A percentile compares a stretch with the other conserved stretches of the same genome.
Conservation (phyloP, 148 eudicot species). For the Cornus suecica region DNA sequence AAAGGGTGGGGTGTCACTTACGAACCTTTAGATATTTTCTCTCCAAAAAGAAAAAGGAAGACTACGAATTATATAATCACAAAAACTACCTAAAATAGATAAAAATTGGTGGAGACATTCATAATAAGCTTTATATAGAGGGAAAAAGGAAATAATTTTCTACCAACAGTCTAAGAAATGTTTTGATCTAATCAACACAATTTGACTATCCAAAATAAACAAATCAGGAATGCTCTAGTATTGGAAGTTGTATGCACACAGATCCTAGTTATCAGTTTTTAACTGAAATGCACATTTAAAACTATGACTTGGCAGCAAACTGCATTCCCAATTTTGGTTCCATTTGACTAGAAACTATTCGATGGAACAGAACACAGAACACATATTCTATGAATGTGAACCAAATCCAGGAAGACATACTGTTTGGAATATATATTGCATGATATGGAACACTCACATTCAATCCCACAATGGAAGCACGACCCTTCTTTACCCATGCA, state of each 20-base stretch:
- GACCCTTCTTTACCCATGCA: slow-evolving; percentile 22
- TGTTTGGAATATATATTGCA: neutral
- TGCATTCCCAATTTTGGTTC: neutral
- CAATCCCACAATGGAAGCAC: slow-evolving; percentile 25
- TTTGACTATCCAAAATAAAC: neutral
- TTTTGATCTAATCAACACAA: neutral
- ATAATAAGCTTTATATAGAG: neutral
- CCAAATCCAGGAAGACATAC: neutral
- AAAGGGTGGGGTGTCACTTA: too few relatives aligned
- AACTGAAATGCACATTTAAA: neutral
- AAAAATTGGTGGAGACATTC: neutral
- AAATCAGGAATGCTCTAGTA: neutral
- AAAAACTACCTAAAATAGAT: too few relatives aligned
- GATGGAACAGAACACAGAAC: neutral
- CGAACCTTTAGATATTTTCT: too few relatives aligned
- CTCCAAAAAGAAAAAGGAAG: too few relatives aligned
- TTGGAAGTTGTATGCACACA: neutral
- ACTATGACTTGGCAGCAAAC: neutral
- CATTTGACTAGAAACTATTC: neutral
- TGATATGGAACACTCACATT: slow-evolving; percentile 14
- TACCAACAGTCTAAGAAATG: neutral
- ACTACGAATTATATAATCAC: too few relatives aligned
- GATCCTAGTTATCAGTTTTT: neutral
- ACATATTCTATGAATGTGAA: too few relatives aligned
- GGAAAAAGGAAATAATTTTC: neutral